A percentile compares a stretch with the other conserved stretches of the same genome.
These are phyloP conservation scores for Piper betle DNA, from an alignment of 164 flowering plant genomes.

Conservation along the genomic window DNA sequence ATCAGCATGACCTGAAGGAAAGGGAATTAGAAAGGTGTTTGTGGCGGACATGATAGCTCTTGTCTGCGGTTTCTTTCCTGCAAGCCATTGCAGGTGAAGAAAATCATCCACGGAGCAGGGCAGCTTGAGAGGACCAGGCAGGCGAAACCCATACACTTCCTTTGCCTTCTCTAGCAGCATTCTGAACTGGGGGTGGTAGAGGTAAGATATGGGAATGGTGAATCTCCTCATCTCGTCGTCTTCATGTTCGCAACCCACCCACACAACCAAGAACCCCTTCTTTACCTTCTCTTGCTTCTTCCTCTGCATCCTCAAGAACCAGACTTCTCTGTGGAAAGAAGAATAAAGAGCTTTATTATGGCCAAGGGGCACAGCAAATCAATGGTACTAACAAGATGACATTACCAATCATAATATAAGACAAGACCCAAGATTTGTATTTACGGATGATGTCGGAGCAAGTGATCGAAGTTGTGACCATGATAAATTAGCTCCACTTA, in stretches of 20 bases:
- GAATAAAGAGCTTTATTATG: no score
- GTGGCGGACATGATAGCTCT: background rate
- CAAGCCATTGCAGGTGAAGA: constrained; percentile 40
- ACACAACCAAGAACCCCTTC: constrained; percentile 34
- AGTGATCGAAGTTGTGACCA: no score
- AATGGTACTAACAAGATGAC: no score
- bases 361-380: no score
- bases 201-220: constrained; percentile 41
- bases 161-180: constrained; percentile 37
- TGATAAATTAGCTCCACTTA: no score
- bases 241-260: constrained; percentile 26
- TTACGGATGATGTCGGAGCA: no score
- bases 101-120: constrained; percentile 53
- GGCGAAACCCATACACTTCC: constrained; percentile 44
- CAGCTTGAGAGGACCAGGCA: constrained; percentile 34
- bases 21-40: background rate
- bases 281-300: constrained; percentile 24
- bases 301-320: background rate
- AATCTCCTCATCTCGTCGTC: constrained; percentile 24
- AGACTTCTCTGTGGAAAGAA: background rate
- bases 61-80: constrained; percentile 15
- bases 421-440: no score
- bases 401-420: no score
- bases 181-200: constrained; percentile 41
- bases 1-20: constrained; percentile 1